Conservation (phyloP, 2,329 filamentous ascomycete species). For the Emergomyces orientalis region DNA sequence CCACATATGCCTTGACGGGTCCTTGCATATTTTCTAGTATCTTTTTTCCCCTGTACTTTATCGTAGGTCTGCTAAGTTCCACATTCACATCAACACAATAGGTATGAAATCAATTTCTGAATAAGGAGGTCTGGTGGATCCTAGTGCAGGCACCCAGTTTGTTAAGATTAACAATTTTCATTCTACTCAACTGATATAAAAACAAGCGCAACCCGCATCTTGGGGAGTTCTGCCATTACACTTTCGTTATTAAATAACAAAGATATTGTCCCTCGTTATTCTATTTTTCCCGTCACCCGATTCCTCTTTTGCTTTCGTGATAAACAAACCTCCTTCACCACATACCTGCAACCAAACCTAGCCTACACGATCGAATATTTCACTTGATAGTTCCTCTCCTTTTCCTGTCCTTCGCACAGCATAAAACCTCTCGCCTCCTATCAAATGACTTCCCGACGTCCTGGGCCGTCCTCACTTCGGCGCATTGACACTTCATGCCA, state of each 20-base stretch:
- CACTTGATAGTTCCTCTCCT: neutral
- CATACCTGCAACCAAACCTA: neutral
- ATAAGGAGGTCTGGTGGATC: neutral
- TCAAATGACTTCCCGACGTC: neutral
- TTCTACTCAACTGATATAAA: neutral
- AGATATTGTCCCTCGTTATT: conserved; percentile 2
- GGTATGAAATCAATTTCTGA: neutral
- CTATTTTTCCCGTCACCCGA: neutral
- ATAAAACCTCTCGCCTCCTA: neutral
- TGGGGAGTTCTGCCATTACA: neutral
- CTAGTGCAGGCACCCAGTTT: neutral
- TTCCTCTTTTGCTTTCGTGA: too few species aligned
- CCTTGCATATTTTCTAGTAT: conserved; percentile 4
- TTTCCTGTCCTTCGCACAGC: neutral
- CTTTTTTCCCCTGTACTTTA: neutral
- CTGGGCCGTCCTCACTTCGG: neutral
- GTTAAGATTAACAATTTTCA: neutral
- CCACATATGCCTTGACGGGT: conserved; percentile 3
- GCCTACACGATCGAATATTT: neutral
- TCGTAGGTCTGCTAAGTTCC: neutral
- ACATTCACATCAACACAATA: neutral
- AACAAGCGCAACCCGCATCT: neutral
- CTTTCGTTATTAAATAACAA: neutral
- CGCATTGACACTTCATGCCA: neutral
- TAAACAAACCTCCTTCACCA: neutral